Evolutionary conservation across 192 early-diverging fungal species (phyloP).

Genomic region (Backusella westeae): DNA sequence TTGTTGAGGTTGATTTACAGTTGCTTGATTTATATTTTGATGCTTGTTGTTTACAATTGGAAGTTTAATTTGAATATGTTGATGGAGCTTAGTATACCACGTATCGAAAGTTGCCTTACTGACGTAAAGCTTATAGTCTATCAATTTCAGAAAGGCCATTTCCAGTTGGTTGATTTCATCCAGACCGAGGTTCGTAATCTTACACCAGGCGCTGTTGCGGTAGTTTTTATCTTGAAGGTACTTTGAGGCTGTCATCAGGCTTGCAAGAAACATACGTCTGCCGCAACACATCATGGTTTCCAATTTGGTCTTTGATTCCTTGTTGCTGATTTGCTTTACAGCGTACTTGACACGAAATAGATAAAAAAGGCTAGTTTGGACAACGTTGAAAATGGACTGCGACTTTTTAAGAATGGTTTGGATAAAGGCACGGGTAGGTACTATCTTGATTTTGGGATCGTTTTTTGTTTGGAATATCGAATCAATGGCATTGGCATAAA

Average conservation of each 20-base stretch:
- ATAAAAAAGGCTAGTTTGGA: constrained; percentile 71
- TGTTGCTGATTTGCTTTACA: constrained; percentile 33
- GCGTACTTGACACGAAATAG: constrained; percentile 55
- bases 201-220: constrained; percentile 82
- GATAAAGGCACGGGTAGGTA: constrained; percentile 59
- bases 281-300: constrained; percentile 60
- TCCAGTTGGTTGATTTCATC: constrained; percentile 83
- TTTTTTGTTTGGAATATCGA: constrained; percentile 43
- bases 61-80: constrained; percentile 7
- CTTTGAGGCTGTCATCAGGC: constrained; percentile 84
- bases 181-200: constrained; percentile 73
- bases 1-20: not conserved
- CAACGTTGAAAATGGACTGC: constrained; percentile 64
- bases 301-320: constrained; percentile 1
- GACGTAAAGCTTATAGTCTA: constrained; percentile 76
- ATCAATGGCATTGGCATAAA: constrained; percentile 63
- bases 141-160: constrained; percentile 70
- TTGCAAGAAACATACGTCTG: constrained; percentile 82
- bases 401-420: constrained; percentile 65
- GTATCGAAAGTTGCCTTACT: constrained; percentile 53
- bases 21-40: not conserved
- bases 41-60: not conserved
- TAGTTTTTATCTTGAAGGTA: constrained; percentile 83
- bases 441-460: constrained; percentile 37
- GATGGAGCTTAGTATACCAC: constrained; percentile 54